Evolutionary conservation across 257 asterid species (phyloP).

Genomic region (Solanum dulcamara): DNA sequence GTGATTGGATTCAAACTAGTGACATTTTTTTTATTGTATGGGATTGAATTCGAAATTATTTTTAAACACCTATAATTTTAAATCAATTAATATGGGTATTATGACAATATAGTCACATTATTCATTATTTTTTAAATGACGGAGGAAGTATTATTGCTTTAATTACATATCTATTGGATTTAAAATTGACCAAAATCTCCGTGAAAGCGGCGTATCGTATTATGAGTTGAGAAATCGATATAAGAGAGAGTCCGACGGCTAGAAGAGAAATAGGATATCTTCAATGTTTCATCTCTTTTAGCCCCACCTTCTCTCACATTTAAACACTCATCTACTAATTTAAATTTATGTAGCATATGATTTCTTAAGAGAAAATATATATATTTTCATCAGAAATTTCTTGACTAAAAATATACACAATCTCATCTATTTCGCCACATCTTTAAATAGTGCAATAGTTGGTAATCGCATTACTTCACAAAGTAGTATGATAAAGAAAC

Average conservation of each 20-base stretch:
- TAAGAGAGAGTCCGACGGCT: no score
- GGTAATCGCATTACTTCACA: no score
- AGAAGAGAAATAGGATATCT: no score
- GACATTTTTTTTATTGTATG: background rate
- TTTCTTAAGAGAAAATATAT: background rate
- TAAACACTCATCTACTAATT: background rate
- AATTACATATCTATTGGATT: no score
- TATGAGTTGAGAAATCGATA: no score
- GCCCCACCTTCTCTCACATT: background rate
- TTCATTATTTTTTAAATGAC: no score
- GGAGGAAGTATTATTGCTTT: no score
- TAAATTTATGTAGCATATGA: background rate
- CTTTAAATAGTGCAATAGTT: no score
- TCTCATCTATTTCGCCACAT: no score
- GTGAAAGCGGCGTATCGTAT: rapidly evolving
- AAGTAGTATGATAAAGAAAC: no score
- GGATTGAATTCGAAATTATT: background rate
- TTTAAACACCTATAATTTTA: background rate
- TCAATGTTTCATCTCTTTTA: background rate
- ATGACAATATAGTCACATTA: background rate
- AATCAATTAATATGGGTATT: background rate
- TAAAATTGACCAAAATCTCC: background rate
- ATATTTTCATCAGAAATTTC: no score
- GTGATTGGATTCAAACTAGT: background rate
- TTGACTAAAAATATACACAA: no score